Base-by-base conservation (phyloP, 1,284 basidiomycete genomes). In the Gymnopus androsaceus region DNA sequence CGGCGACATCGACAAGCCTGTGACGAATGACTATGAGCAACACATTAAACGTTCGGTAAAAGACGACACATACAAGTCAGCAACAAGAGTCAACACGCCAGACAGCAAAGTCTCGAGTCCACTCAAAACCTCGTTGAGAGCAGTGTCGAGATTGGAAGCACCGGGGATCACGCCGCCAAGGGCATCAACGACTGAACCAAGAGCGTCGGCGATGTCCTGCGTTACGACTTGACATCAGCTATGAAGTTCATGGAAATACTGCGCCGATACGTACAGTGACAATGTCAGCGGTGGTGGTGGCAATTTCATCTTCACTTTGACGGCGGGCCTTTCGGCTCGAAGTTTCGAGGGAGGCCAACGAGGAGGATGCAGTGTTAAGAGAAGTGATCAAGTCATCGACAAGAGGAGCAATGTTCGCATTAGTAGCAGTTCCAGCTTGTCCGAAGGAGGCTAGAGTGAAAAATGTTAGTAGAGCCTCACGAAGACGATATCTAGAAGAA, bases 1-100 rank as follows among this genome's bases (percentile, higher is more conserved):
- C 57, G 34, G 64, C 62, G 31, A 69, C 64, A 48, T 65, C 56
- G 12, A 60, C 57, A n/a, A 69, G 52, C 25, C 66, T 67, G 49
- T 25, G 27, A 56, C 31, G 11, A 50, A 48, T 28, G 23, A 23
- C 34, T 30, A 25, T 34, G 21, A 51, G 19, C 14, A 17, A 40
- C 5, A 25, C 15, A 51, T n/a, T 21, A 7, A 48, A 25, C 42
- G 14, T 30, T 37, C 7, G n/a, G 17, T 7, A 36, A 21, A 47
- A 17, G 7, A 36, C 19, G n/a, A 5, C n/a, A 63, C 69, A 45
- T 41, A 70, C 69, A 69, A 58, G 28, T 48, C 59, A 28, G 67
- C 67, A 40, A 71, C 66, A 51, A 71, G 64, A 38, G 58, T 63
- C 28, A 70, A 62, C 12, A 70, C 68, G 40, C 69, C 70, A 36